phyloP scores from a whole-genome alignment of 129 eudicot genomes.

The Tagetes patula region DNA sequence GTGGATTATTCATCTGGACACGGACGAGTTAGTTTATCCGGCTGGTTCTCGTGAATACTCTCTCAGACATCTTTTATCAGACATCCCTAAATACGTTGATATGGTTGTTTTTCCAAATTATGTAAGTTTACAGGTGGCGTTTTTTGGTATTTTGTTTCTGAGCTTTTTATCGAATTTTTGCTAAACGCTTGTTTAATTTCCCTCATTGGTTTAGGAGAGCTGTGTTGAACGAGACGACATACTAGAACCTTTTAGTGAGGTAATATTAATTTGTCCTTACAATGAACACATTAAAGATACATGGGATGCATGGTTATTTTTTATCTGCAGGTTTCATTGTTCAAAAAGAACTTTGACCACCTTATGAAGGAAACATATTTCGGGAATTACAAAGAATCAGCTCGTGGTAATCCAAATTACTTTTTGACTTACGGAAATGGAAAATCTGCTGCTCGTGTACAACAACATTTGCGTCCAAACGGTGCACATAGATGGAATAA shows the following conservation, averaged over 20 bases:
- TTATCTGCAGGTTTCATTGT: constrained; percentile 56
- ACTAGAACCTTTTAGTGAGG: constrained; percentile 86
- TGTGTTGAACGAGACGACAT: constrained; percentile 79
- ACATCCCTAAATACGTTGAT: constrained; percentile 72
- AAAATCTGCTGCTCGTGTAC: constrained; percentile 64
- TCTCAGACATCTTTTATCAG: constrained; percentile 64
- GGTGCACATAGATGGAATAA: constrained; percentile 83
- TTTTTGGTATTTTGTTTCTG: background rate
- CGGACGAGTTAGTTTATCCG: constrained; percentile 89
- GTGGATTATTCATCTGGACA: constrained; percentile 93
- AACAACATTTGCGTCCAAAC: constrained; percentile 70
- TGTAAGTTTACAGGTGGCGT: constrained; percentile 45
- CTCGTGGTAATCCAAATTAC: constrained; percentile 64
- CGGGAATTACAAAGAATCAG: constrained; percentile 57
- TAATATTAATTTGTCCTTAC: constrained; percentile 21
- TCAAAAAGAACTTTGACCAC: constrained; percentile 78
- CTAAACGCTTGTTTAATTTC: constrained; percentile 2
- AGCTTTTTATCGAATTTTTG: background rate
- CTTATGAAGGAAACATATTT: constrained; percentile 55
- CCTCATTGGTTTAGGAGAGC: constrained; percentile 67
- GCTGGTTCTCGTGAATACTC: constrained; percentile 88
- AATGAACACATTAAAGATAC: background rate
- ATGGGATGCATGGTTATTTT: background rate
- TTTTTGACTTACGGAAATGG: constrained; percentile 77
- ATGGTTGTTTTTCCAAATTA: constrained; percentile 90